phyloP scores from a whole-genome alignment of 2,329 filamentous ascomycete species.

The Ceratocystis cubensis region DNA sequence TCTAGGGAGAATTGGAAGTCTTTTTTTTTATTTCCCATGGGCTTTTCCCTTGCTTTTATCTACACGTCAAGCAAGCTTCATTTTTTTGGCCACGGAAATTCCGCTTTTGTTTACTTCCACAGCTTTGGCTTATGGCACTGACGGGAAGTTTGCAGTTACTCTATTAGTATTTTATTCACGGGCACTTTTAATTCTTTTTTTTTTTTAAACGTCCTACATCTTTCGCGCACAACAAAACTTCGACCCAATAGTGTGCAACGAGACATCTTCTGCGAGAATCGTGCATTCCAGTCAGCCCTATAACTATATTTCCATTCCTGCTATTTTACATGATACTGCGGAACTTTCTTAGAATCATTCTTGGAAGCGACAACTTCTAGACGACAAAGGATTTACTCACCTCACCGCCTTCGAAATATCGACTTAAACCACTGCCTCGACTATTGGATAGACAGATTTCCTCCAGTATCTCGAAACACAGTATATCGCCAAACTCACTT shows the following conservation, averaged over 20 bases:
- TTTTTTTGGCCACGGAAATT: neutral
- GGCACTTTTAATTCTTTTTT: conserved; percentile 5
- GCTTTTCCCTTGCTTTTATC: neutral
- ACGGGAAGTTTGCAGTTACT: neutral
- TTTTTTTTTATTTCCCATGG: conserved; percentile 14
- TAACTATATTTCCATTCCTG: neutral
- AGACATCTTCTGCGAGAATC: neutral
- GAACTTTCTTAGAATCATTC: conserved; percentile 2
- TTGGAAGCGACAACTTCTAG: neutral
- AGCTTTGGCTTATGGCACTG: neutral
- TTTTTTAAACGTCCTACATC: neutral
- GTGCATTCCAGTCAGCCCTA: conserved; percentile 2
- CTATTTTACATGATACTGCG: too few species aligned
- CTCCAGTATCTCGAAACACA: neutral
- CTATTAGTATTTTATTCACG: conserved; percentile 1
- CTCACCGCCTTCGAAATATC: conserved; percentile 1
- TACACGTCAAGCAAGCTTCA: conserved; percentile 1
- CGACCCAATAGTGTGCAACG: neutral
- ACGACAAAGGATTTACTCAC: neutral
- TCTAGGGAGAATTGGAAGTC: neutral
- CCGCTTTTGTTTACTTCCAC: conserved; percentile 9
- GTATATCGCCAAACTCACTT: neutral
- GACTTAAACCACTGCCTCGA: neutral
- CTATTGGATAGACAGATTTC: neutral
- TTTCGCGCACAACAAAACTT: neutral